A percentile compares a stretch with the other conserved stretches of the same genome.
phyloP scores from a whole-genome alignment of 176 grass and related monocot genomes.

The Ensete ventricosum region DNA sequence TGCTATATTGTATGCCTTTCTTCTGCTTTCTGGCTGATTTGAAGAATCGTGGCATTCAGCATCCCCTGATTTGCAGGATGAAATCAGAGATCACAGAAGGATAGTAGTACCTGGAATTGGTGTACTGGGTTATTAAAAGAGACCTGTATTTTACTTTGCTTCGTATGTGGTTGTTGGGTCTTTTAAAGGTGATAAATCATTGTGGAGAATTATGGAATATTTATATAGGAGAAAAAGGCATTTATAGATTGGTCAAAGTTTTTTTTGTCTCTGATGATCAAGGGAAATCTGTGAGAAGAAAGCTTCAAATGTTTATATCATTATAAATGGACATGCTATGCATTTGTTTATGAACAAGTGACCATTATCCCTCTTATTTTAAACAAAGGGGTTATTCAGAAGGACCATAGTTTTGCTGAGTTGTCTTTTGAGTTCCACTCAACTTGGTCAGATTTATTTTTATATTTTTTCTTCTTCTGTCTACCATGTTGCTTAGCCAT shows the following conservation, averaged over 20 bases:
- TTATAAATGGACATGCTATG: no score
- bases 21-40: not conserved
- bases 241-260: not conserved
- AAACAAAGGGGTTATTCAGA: no score
- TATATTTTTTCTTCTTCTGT: no score
- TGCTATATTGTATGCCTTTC: not conserved
- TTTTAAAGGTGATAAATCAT: not conserved
- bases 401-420: no score
- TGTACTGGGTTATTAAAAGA: not conserved
- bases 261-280: no score
- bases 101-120: not conserved
- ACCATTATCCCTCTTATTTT: no score
- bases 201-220: not conserved
- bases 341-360: no score
- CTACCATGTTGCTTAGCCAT: no score
- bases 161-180: not conserved
- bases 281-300: no score
- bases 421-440: no score
- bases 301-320: no score
- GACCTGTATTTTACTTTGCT: not conserved
- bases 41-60: not conserved
- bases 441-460: no score
- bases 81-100: not conserved
- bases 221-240: not conserved
- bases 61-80: not conserved